Percentiles rank a stretch among this genome's conserved stretches.
phyloP scores from a whole-genome alignment of 2,329 filamentous ascomycete species.

The Xylariaceae sp. region DNA sequence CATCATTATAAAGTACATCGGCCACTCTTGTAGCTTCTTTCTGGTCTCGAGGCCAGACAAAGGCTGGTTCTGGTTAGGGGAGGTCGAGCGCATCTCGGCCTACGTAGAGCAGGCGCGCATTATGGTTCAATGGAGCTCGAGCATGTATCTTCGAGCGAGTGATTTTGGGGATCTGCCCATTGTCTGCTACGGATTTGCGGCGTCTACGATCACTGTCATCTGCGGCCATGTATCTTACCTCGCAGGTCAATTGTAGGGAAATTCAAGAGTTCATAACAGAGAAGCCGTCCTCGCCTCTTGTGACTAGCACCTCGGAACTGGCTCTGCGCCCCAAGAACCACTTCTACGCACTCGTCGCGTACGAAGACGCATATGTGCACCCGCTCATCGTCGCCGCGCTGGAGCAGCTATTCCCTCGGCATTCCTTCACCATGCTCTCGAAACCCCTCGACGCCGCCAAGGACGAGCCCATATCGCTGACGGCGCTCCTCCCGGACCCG shows the following conservation, averaged over 20 bases:
- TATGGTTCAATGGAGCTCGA: not conserved
- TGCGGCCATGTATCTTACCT: conserved; percentile 23
- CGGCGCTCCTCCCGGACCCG: conserved; percentile 36
- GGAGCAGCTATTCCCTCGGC: conserved; percentile 52
- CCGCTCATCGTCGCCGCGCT: conserved; percentile 77
- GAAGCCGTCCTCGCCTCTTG: conserved; percentile 17
- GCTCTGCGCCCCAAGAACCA: conserved; percentile 32
- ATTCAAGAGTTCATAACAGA: conserved; percentile 16
- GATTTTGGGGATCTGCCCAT: conserved; percentile 1
- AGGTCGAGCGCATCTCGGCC: not conserved
- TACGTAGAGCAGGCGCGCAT: conserved; percentile 5
- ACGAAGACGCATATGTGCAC: conserved; percentile 86
- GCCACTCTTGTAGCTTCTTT: conserved; percentile 9
- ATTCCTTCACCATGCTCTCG: conserved; percentile 52
- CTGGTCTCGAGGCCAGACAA: conserved; percentile 21
- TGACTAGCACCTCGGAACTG: conserved; percentile 19
- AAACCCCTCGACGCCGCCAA: conserved; percentile 30
- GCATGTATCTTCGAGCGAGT: not conserved
- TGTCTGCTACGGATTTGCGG: conserved; percentile 1
- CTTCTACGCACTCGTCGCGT: conserved; percentile 72
- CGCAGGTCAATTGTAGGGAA: conserved; percentile 23
- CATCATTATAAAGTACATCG: conserved; percentile 14
- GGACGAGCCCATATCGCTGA: conserved; percentile 32
- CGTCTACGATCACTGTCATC: not conserved
- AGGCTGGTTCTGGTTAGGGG: not conserved